Evolutionary conservation across 2,329 filamentous ascomycete species (phyloP), one percentile per base, ranked within the genome.

Genomic region (Diaporthe caulivora): DNA sequence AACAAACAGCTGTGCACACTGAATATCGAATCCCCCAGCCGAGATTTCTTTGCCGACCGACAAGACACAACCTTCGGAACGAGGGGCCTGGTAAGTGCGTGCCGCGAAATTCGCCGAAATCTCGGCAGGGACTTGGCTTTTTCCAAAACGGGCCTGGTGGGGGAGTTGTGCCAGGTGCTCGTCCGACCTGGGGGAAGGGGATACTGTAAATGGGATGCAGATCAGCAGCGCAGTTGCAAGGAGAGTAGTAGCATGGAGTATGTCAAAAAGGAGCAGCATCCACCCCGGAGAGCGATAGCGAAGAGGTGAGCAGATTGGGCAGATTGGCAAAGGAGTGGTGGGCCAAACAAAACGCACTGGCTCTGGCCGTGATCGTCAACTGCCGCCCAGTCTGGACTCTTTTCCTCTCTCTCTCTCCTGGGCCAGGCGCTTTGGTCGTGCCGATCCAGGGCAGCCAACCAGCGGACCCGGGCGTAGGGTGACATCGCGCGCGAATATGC

Each of bases 381-480:
- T 37, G 47, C 44, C 62, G 44, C 62, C 62, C 44, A 65, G 62
- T 65, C 62, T 65, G 62, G 62, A 15, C 47, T 24, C 24, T 5
- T n/a, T 26, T 37, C 24, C 34, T 34, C 9, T 5, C 34, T 9
- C 34, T 34, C 34, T 34, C 9, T 5, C 5, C 34, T 9, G 9
- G n/a, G 58, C 58, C 60, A 11, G 44, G 62, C 62, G 44, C 44
- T 37, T 37, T 44, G 37, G 17, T 51, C 11, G 9, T 7, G 60
- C 60, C 42, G 42, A 65, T 65, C 60, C 42, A 65, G 60, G 26
- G 29, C 60, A 37, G 60, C 60, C 60, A 65, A 65, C 60, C 60
- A 60, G 44, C 31, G 44, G 42, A 42, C 29, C 21, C 11, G 21
- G 24, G 44, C 51, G 29, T 44, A 34, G 26, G 29, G 44, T 51